These are phyloP conservation scores for Pseudonitzschia multiseries DNA, from an alignment of 108 stramenopile species.

Conservation along the genomic window DNA sequence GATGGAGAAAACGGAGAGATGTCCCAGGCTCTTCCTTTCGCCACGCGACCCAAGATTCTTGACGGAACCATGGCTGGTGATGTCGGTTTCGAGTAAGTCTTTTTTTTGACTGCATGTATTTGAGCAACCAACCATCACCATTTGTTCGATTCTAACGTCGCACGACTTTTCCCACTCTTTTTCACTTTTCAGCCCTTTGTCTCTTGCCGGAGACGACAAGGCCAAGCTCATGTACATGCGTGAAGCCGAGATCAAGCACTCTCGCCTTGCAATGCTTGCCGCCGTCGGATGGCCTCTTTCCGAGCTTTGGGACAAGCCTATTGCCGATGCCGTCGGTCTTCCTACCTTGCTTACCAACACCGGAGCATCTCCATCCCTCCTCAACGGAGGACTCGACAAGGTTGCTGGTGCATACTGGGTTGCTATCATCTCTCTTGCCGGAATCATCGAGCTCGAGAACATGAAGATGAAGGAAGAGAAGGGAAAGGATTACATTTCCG, in stretches of 20 bases:
- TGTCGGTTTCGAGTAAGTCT: conserved; percentile 79
- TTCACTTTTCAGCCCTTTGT: conserved; percentile 55
- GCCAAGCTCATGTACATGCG: conserved; percentile 70
- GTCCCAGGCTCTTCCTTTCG: conserved; percentile 78
- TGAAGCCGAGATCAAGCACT: conserved; percentile 87
- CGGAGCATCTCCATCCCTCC: conserved; percentile 72
- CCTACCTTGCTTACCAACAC: conserved; percentile 60
- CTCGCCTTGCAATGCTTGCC: conserved; percentile 87
- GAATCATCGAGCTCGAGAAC: conserved; percentile 68
- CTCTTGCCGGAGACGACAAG: conserved; percentile 68
- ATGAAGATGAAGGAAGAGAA: conserved; percentile 64
- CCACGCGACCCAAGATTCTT: conserved; percentile 68
- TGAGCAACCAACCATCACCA: not conserved
- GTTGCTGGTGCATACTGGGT: conserved; percentile 83
- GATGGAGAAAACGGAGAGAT: conserved; percentile 48
- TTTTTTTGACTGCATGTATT: not conserved
- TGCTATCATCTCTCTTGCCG: conserved; percentile 42
- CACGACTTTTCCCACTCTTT: not conserved
- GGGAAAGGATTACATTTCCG: conserved; percentile 61
- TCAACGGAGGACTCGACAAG: conserved; percentile 89
- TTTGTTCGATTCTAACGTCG: not conserved
- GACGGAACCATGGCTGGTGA: conserved; percentile 79
- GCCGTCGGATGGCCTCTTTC: conserved; percentile 86
- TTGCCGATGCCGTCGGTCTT: conserved; percentile 61
- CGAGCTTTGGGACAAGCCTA: conserved; percentile 73